Percentiles rank a stretch among this genome's conserved stretches.
Evolutionary conservation across 192 early-diverging fungal species (phyloP).

Genomic region (Linnemannia zychae): DNA sequence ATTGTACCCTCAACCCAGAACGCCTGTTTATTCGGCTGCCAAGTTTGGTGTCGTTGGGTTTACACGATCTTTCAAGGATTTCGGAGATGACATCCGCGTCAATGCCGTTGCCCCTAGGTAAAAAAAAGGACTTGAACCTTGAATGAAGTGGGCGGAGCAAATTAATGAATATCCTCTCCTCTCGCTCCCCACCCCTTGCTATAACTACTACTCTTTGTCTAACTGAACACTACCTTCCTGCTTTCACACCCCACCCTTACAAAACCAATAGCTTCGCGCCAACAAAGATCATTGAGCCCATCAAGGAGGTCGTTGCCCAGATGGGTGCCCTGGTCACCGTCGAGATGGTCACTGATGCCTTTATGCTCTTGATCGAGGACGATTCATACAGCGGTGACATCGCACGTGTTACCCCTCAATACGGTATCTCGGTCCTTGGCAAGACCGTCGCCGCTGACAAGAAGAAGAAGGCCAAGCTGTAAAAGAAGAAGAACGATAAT

Average conservation of each 20-base stretch:
- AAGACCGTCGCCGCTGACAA: conserved; percentile 13
- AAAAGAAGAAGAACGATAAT: background rate
- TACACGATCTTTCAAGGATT: conserved; percentile 64
- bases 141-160: background rate
- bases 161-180: too few species aligned
- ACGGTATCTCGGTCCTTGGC: conserved; percentile 35
- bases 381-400: conserved; percentile 66
- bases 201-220: background rate
- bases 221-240: background rate
- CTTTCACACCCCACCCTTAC: background rate
- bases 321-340: conserved; percentile 45
- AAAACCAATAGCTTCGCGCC: conserved; percentile 58
- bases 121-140: background rate
- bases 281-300: conserved; percentile 62
- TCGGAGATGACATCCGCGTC: conserved; percentile 64
- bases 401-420: conserved; percentile 34
- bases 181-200: too few species aligned
- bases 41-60: conserved; percentile 82
- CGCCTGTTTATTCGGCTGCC: conserved; percentile 81
- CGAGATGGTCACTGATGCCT: conserved; percentile 68
- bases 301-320: conserved; percentile 49
- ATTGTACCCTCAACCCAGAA: conserved; percentile 63
- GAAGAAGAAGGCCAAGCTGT: conserved; percentile 41
- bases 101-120: conserved; percentile 73
- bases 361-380: conserved; percentile 72